Percentiles rank a stretch among this genome's conserved stretches.
Conservation (phyloP, 768 basidiomycete species). For the Lentinula sp. region DNA sequence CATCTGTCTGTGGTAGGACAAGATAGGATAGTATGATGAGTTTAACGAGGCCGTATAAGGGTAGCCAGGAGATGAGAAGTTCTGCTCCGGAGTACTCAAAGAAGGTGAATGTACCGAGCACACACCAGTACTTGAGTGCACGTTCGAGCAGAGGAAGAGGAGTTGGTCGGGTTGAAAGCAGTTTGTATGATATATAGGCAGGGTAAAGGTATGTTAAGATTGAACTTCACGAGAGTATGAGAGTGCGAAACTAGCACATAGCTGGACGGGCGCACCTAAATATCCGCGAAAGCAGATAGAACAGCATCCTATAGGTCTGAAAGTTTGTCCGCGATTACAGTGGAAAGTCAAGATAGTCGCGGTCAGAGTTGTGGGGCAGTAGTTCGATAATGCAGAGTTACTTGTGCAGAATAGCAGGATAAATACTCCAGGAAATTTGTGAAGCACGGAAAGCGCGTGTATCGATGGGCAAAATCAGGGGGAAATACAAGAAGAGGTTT, state of each 20-base stretch:
- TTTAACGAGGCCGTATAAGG: slow-evolving; percentile 82
- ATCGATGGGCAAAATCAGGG: neutral
- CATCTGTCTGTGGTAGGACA: slow-evolving; percentile 83
- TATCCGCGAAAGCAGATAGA: slow-evolving; percentile 43
- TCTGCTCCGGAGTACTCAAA: slow-evolving; percentile 69
- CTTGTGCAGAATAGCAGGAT: neutral
- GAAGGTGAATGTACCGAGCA: slow-evolving; percentile 74
- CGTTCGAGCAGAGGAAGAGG: slow-evolving; percentile 81
- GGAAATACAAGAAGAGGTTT: neutral
- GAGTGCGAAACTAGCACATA: neutral
- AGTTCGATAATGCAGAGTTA: neutral
- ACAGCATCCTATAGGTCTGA: slow-evolving; percentile 29
- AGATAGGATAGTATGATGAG: slow-evolving; percentile 84
- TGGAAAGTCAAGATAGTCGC: neutral
- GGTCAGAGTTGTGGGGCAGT: too few relatives aligned
- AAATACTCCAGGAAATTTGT: neutral
- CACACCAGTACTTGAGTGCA: slow-evolving; percentile 99
- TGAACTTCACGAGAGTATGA: slow-evolving; percentile 36
- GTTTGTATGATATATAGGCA: slow-evolving; percentile 95
- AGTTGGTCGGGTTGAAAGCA: slow-evolving; percentile 80
- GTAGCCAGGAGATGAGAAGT: slow-evolving; percentile 88
- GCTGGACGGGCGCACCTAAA: slow-evolving; percentile 30
- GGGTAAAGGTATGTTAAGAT: slow-evolving; percentile 82
- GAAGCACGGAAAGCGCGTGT: slow-evolving; percentile 1
- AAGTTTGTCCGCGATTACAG: neutral